Base-by-base conservation (phyloP, 2,329 filamentous ascomycete genomes). In the Trichophyton equinum region DNA sequence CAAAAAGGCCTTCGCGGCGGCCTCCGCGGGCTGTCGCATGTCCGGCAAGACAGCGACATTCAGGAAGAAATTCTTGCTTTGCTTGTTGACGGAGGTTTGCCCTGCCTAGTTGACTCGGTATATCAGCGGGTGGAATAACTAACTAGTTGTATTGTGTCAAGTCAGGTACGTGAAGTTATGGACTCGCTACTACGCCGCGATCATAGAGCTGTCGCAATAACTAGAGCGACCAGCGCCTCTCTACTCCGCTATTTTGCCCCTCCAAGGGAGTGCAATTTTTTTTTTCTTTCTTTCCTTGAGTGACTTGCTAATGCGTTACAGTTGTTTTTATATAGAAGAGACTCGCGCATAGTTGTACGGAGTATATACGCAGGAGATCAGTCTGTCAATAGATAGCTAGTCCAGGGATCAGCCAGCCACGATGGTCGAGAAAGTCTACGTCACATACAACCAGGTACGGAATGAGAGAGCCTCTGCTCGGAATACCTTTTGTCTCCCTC, bases 371-470 rank as follows among this genome's bases (percentile, higher is more conserved):
- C 27, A 38, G 33, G 33, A 38, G 11, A 38, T 13, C 33, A 38
- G 33, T 13, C 33, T 38, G 33, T 36, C 33, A 7, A 4, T n/a
- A 36, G 27, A 13, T 38, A 13, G 1, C 27, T 30, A 7, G 27
- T 8, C 33, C 25, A n/a, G 40, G 56, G n/a, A 58, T 46, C 38
- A 30, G 15, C n/a, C 8, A 25, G 40, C 22, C 76, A 86, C 78
- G 63, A 91, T 91, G 87, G 82, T 88, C 66, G 81, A 92, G 76
- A 95, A 95, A 75, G 76, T 91, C 74, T 95, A 92, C 78, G 85
- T 94, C 73, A 94, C 89, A 68, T 95, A 95, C 78, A 95, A 95
- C 75, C 85, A 94, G 84, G 89, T 91, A 79, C 75, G 84, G 67
- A 38, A 11, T 36, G 8, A 27, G 33, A 51, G 18, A 20, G 22